Evolutionary conservation across 768 basidiomycete genomes (phyloP), one percentile per base, ranked within the genome.

Genomic region (Boletus sp.): DNA sequence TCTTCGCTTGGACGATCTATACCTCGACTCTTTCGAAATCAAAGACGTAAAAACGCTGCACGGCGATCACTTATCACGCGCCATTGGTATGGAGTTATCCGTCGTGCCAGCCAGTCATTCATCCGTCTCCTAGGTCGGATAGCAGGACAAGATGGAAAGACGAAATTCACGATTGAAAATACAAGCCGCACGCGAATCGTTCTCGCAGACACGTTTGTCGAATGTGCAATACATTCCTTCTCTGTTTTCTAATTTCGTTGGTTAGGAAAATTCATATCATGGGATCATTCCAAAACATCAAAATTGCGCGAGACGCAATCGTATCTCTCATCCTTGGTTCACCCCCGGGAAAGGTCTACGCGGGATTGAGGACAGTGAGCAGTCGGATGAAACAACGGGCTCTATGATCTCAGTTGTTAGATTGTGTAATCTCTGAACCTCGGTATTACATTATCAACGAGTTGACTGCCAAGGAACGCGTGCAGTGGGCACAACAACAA

Each of bases 21-120:
- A 98, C 71, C 89, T 99, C 46, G 97, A 98, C 67, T 94, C 95
- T 3, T 97, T 97, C 67, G 97, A 99, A 74, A 96, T 99, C 73
- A 98, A 98, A 73, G 97, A 99, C 64, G 94, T 98, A 51, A 99
- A 99, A 77, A 96, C 93, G 0, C 81, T 99, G 7, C 94, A 97
- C 58, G 97, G 97, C 2, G 97, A 99, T 67, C 97, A 99, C 73
- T 79, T 99, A 9, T 93, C 94, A n/a, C 90, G 97, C 61, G 97
- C 97, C 10, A 98, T 99, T 59, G 97, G 94, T 85, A 59, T 41
- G 77, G 65, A 15, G 24, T n/a, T 20, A n/a, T 50, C 9, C 20
- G 33, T 30, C 33, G 3, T 45, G 5, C 36, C 24, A 47, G 29
- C 56, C n/a, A 14, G 17, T 46, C 15, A 24, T 49, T 67, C 18